Conservation (phyloP, 2,329 filamentous ascomycete genomes). For the Claviceps capensis region DNA sequence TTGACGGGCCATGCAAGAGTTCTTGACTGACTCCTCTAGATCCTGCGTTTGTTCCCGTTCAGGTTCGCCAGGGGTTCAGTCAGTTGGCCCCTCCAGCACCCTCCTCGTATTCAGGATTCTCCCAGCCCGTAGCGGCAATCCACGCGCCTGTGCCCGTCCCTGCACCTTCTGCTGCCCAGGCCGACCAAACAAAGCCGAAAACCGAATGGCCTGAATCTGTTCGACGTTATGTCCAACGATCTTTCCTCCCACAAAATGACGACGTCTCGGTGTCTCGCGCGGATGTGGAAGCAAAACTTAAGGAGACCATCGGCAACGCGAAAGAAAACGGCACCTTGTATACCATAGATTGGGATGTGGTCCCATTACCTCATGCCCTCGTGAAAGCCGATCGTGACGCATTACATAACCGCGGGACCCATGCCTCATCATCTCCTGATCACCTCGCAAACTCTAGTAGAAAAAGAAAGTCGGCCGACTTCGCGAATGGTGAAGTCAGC, state of each 20-base stretch:
- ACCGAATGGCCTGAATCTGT: slow-evolving; percentile 74
- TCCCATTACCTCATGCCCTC: slow-evolving; percentile 76
- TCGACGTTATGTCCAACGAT: slow-evolving; percentile 75
- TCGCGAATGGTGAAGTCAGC: slow-evolving; percentile 37
- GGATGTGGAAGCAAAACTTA: slow-evolving; percentile 76
- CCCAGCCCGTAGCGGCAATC: slow-evolving; percentile 14
- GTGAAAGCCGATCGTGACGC: slow-evolving; percentile 56
- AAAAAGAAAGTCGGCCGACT: slow-evolving; percentile 73
- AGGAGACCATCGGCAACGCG: slow-evolving; percentile 69
- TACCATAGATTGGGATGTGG: slow-evolving; percentile 65
- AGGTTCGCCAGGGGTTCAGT: slow-evolving; percentile 46
- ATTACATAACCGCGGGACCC: slow-evolving; percentile 25
- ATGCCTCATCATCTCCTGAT: slow-evolving; percentile 12
- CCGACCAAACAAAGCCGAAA: slow-evolving; percentile 37
- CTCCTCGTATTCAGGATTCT: slow-evolving; percentile 18
- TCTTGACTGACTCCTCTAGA: slow-evolving; percentile 20
- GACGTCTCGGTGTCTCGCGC: slow-evolving; percentile 45
- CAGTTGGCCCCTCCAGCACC: slow-evolving; percentile 27
- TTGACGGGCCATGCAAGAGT: neutral
- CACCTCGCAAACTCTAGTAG: slow-evolving; percentile 32
- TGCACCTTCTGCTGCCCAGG: slow-evolving; percentile 13
- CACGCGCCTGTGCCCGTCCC: slow-evolving; percentile 17
- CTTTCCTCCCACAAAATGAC: slow-evolving; percentile 64
- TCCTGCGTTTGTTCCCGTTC: slow-evolving; percentile 47
- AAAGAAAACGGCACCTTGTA: slow-evolving; percentile 61